A percentile compares a stretch with the other conserved stretches of the same genome.
Evolutionary conservation across 148 eudicot genomes (phyloP).

Genomic region (Polygonum maritimum): DNA sequence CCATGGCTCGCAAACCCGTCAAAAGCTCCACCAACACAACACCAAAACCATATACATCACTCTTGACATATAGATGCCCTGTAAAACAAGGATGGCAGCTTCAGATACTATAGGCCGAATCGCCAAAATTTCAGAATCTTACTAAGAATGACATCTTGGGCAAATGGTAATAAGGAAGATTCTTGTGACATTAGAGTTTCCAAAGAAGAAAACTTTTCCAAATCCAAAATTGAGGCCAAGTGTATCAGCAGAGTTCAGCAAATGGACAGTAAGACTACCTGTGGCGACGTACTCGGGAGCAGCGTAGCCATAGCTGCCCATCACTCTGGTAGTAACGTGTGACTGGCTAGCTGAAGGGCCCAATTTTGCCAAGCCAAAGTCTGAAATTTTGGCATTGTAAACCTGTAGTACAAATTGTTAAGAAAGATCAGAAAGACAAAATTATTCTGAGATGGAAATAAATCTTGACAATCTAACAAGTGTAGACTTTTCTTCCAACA

Average conservation of each 20-base stretch:
- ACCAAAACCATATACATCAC: slow-evolving; percentile 83
- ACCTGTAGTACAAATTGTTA: slow-evolving; percentile 26
- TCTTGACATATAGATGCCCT: slow-evolving; percentile 83
- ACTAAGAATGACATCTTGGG: no score
- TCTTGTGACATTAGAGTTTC: no score
- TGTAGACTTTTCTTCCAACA: neutral
- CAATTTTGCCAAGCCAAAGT: slow-evolving; percentile 70
- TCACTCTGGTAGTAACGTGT: slow-evolving; percentile 63
- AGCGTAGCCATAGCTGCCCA: slow-evolving; percentile 81
- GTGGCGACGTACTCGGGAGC: slow-evolving; percentile 89
- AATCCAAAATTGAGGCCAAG: neutral
- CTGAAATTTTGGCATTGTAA: slow-evolving; percentile 69
- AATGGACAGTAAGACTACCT: slow-evolving; percentile 33
- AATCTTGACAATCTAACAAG: neutral
- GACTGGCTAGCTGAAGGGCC: slow-evolving; percentile 65
- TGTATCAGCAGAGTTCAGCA: neutral
- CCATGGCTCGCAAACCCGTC: slow-evolving; percentile 57
- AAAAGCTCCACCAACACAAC: slow-evolving; percentile 78
- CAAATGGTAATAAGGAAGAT: no score
- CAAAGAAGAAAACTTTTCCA: no score
- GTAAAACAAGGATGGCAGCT: neutral
- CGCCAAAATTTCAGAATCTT: neutral
- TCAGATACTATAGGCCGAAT: neutral
- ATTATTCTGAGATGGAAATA: neutral
- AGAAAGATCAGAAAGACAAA: neutral